A percentile compares a stretch with the other conserved stretches of the same genome.
These are phyloP conservation scores for Chenopodium formosanum DNA, from an alignment of 148 eudicot species.

Conservation along the genomic window DNA sequence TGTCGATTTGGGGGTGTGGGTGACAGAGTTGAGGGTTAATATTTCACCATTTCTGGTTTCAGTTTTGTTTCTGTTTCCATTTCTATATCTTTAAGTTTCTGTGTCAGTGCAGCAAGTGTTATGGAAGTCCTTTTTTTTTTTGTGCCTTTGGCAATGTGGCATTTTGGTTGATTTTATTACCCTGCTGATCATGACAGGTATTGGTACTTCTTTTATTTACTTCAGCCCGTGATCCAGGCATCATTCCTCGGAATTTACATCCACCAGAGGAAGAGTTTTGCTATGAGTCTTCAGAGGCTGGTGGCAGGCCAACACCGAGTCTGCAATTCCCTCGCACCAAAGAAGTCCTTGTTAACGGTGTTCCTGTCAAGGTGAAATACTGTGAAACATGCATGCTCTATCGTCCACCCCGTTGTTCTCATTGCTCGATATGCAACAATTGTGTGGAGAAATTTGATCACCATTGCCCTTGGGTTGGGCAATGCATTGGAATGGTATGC, in stretches of 20 bases:
- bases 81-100: neutral
- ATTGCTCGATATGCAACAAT: constrained; percentile 96
- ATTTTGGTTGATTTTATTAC: constrained; percentile 21
- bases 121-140: neutral
- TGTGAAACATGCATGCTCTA: constrained; percentile 98
- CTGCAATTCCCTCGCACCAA: constrained; percentile 86
- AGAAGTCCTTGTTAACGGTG: constrained; percentile 86
- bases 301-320: constrained; percentile 87
- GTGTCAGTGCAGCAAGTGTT: neutral
- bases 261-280: constrained; percentile 96
- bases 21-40: too few species aligned
- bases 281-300: constrained; percentile 66
- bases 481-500: constrained; percentile 95
- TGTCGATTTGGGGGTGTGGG: too few species aligned
- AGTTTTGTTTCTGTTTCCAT: neutral
- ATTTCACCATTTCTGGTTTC: neutral
- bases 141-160: constrained; percentile 8
- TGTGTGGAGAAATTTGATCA: constrained; percentile 97
- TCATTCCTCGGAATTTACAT: constrained; percentile 90
- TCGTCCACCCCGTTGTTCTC: constrained; percentile 98
- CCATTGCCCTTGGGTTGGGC: constrained; percentile 99
- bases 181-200: constrained; percentile 46
- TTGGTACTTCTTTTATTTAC: constrained; percentile 72
- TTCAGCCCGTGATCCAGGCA: constrained; percentile 91
- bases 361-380: constrained; percentile 84